Conservation (phyloP, 768 basidiomycete genomes). For the Leccinum imitatum region DNA sequence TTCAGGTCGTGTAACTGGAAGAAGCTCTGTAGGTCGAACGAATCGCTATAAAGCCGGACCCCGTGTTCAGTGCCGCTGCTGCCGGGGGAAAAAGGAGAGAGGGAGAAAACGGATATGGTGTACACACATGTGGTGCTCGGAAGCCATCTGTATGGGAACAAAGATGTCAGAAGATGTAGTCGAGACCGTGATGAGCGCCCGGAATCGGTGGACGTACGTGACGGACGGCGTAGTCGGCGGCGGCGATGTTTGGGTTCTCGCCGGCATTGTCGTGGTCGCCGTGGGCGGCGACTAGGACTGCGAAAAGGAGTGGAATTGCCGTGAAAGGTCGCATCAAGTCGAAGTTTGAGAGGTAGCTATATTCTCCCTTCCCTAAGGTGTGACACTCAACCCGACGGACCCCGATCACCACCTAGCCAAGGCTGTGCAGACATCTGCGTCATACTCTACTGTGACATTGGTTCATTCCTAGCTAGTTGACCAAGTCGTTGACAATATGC, state of each 20-base stretch:
- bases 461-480: too few species aligned
- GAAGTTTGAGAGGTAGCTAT: slow-evolving; percentile 9
- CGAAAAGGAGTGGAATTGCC: slow-evolving; percentile 41
- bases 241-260: slow-evolving; percentile 57
- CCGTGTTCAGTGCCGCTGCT: neutral
- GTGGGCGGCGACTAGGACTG: slow-evolving; percentile 47
- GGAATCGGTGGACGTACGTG: slow-evolving; percentile 64
- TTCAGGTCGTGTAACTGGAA: slow-evolving; percentile 95
- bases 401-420: slow-evolving; percentile 25
- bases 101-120: slow-evolving; percentile 1
- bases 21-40: slow-evolving; percentile 84
- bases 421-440: too few species aligned
- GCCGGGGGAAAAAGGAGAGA: neutral
- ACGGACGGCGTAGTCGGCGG: slow-evolving; percentile 71
- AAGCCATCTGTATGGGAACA: slow-evolving; percentile 66
- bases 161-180: slow-evolving; percentile 15
- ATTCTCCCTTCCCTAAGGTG: neutral
- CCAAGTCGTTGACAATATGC: too few species aligned
- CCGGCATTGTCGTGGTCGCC: slow-evolving; percentile 56
- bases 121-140: slow-evolving; percentile 81
- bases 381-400: slow-evolving; percentile 8
- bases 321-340: slow-evolving; percentile 47
- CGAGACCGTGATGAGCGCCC: slow-evolving; percentile 1
- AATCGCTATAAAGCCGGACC: slow-evolving; percentile 53
- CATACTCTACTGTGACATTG: neutral